These are phyloP conservation scores for Neocatenulostroma microsporum DNA, from an alignment of 2,329 filamentous ascomycete species.

Conservation along the genomic window DNA sequence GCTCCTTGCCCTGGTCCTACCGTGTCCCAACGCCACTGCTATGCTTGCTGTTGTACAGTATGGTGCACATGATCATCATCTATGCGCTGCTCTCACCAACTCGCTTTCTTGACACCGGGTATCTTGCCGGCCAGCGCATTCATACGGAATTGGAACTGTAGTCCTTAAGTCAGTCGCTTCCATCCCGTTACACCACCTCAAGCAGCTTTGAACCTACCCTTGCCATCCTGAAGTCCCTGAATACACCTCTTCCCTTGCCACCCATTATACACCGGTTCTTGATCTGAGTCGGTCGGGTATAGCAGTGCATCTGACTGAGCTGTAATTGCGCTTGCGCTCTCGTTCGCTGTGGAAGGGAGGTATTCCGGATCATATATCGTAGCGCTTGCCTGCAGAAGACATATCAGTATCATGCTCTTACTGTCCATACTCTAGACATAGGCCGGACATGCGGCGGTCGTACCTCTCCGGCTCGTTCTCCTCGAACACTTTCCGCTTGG, in stretches of 20 bases:
- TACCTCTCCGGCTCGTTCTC: conserved; percentile 83
- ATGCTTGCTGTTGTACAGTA: too few species aligned
- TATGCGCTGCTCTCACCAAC: conserved; percentile 79
- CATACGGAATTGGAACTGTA: conserved; percentile 83
- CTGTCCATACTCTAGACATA: too few species aligned
- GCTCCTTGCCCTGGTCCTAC: too few species aligned
- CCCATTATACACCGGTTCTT: conserved; percentile 87
- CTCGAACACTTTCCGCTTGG: conserved; percentile 89
- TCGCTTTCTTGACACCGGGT: conserved; percentile 91
- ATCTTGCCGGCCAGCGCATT: conserved; percentile 78
- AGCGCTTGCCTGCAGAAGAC: conserved; percentile 71
- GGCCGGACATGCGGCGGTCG: too few species aligned
- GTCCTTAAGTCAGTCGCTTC: conserved; percentile 5
- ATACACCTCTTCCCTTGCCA: conserved; percentile 82
- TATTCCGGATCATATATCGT: conserved; percentile 85
- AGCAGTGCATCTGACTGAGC: conserved; percentile 89
- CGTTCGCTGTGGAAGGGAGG: conserved; percentile 68
- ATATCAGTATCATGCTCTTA: too few species aligned
- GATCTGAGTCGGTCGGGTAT: conserved; percentile 89
- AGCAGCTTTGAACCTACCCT: conserved; percentile 63
- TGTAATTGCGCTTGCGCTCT: conserved; percentile 90
- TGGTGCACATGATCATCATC: too few species aligned
- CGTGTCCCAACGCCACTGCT: too few species aligned
- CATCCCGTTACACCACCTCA: neutral
- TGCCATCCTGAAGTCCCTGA: conserved; percentile 85